Conservation (phyloP, 768 basidiomycete genomes). For the Sarcodon sp. region DNA sequence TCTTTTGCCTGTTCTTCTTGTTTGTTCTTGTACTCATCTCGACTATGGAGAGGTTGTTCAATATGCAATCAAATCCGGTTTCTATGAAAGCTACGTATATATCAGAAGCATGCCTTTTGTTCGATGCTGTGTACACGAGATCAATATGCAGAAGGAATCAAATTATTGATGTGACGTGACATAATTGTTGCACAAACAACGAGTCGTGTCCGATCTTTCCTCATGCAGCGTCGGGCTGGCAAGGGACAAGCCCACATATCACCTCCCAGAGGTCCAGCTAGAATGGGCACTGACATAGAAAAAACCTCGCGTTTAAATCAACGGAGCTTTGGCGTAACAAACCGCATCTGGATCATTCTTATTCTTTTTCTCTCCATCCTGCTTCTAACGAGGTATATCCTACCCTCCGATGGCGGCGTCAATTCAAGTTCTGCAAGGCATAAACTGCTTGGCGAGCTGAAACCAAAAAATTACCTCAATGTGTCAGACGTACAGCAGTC, state of each 20-base stretch:
- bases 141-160: too few relatives aligned
- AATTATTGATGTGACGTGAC: too few relatives aligned
- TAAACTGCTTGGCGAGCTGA: conserved; percentile 25
- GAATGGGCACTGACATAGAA: conserved; percentile 35
- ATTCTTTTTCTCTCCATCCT: conserved; percentile 40
- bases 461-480: conserved; percentile 80
- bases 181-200: too few relatives aligned
- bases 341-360: conserved; percentile 56
- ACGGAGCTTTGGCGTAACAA: conserved; percentile 48
- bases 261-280: conserved; percentile 26
- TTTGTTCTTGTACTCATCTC: too few relatives aligned
- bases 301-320: conserved; percentile 39
- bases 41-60: too few relatives aligned
- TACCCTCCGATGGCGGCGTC: conserved; percentile 20
- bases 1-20: too few relatives aligned
- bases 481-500: conserved; percentile 19
- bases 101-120: too few relatives aligned
- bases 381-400: conserved; percentile 41
- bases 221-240: conserved; percentile 49
- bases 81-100: too few relatives aligned
- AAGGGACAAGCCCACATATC: conserved; percentile 47
- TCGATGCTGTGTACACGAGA: too few relatives aligned
- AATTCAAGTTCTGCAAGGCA: conserved; percentile 12
- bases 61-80: too few relatives aligned
- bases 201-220: too few relatives aligned